Evolutionary conservation across 176 grass and related monocot genomes (phyloP).

Genomic region (Chrysopogon serrulatus): DNA sequence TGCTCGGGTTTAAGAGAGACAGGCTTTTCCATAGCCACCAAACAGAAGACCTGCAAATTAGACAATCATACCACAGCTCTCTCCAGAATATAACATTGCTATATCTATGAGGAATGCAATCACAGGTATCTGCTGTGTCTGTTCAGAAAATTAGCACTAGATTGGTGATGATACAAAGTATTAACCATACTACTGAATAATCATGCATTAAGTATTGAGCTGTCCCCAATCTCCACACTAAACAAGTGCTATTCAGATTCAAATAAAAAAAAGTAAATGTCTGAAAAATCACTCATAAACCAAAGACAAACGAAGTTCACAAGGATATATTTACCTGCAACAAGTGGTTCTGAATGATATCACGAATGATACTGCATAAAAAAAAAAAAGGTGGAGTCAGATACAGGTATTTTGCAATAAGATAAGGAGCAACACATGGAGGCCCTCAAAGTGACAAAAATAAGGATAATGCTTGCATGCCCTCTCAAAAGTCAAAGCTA

Average conservation of each 20-base stretch:
- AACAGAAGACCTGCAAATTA: constrained; percentile 76
- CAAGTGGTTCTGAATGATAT: constrained; percentile 98
- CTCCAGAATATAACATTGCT: background rate
- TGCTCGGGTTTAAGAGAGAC: constrained; percentile 91
- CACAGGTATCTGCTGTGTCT: background rate
- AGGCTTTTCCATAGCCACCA: constrained; percentile 98
- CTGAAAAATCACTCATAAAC: background rate
- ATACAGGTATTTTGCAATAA: background rate
- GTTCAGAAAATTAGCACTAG: background rate
- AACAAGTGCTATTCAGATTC: constrained; percentile 8
- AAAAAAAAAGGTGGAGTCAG: constrained; percentile 17
- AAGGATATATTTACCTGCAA: constrained; percentile 61
- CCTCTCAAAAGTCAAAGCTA: background rate
- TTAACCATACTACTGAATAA: background rate
- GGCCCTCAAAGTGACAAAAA: background rate
- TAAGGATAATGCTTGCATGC: background rate
- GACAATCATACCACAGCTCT: constrained; percentile 13
- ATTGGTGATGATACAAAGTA: background rate
- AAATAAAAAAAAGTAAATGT: background rate
- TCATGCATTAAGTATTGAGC: background rate
- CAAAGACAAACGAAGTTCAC: background rate
- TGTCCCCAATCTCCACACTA: background rate
- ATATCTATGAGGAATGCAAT: background rate
- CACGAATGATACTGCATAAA: constrained; percentile 87
- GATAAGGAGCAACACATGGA: background rate